Base-by-base conservation (phyloP, 371 early-diverging fungal genomes). In the Dinochytrium kinnereticum region DNA sequence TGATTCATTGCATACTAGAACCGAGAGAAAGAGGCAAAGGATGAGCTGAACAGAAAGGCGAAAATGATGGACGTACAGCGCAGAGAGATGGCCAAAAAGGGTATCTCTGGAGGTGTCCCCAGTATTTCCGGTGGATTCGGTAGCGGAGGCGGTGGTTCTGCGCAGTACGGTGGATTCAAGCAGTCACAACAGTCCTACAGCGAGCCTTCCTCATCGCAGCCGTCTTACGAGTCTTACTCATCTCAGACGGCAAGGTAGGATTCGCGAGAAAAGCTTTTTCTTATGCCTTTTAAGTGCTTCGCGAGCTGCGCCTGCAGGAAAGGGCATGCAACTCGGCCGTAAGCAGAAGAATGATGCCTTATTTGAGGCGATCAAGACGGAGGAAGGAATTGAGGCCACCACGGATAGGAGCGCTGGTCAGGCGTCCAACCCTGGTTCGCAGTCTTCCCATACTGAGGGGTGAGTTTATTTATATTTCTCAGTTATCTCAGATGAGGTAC, bases 21-120 rank as follows among this genome's bases (percentile, higher is more conserved):
- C 82, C 97, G 98, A 83, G 98, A 98, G 77, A 91, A 91, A 79
- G 97, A 98, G 77, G 99, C 99, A 10, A 96, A 94, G 87, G 95
- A 96, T 73, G 96, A 94, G 74, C 90, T 94, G 75, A 96, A 96
- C 81, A 83, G 95, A 72, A 91, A 95, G 72, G 96, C 96, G 30
- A 92, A 94, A 79, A 86, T 92, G 78, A 85, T 97, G 80, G 99
- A 98, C 36, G 83, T 92, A 87, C 95, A 96, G 82, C 89, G 78
- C 64, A 90, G 92, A 69, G 94, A 94, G 78, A 92, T 91, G 74
- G 89, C 89, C 5, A 93, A 92, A 80, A 88, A 90, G 55, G 95
- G 94, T 1, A 84, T 78, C 33, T 66, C 77, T 33, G 82, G 81
- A 5, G 66, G 69, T 21, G 39, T 38, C 26, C 51, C 69, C 51